Conservation (phyloP, 768 basidiomycete species). For the Agaricus sinodeliciosus region DNA sequence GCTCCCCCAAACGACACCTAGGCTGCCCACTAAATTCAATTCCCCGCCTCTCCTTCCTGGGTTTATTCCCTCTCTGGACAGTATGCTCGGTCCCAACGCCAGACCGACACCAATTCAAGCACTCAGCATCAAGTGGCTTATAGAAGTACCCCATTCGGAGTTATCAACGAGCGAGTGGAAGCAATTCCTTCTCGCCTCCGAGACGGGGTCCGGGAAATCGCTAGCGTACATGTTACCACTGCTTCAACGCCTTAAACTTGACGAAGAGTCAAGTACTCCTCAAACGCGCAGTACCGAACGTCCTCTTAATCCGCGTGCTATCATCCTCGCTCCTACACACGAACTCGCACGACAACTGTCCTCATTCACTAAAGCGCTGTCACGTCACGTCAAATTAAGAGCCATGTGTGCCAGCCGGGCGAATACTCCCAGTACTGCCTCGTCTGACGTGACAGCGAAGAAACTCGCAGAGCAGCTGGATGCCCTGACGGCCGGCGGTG, state of each 20-base stretch:
- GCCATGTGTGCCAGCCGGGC: conserved; percentile 63
- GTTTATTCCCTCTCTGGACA: conserved; percentile 49
- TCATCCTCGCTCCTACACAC: conserved; percentile 85
- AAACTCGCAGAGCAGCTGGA: conserved; percentile 39
- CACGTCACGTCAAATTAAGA: conserved; percentile 73
- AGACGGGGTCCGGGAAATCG: conserved; percentile 91
- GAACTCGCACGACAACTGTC: conserved; percentile 82
- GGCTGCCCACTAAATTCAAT: conserved; percentile 41
- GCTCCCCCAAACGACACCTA: conserved; percentile 3
- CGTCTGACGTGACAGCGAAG: conserved; percentile 34
- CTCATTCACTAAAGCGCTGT: conserved; percentile 62
- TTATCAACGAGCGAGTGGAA: conserved; percentile 24
- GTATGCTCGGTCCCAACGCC: conserved; percentile 49
- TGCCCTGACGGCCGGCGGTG: conserved; percentile 6
- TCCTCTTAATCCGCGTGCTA: conserved; percentile 58
- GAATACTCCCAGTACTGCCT: conserved; percentile 33
- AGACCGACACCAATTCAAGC: conserved; percentile 76
- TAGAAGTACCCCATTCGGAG: conserved; percentile 23
- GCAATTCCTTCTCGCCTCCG: conserved; percentile 71
- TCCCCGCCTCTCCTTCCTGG: conserved; percentile 69
- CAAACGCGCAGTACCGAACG: not conserved
- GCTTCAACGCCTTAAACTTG: conserved; percentile 67
- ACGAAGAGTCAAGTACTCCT: conserved; percentile 31
- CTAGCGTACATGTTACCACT: conserved; percentile 86
- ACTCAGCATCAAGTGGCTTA: conserved; percentile 60